phyloP scores from a whole-genome alignment of 139 green algal species.

The Monoraphidium neglectum region DNA sequence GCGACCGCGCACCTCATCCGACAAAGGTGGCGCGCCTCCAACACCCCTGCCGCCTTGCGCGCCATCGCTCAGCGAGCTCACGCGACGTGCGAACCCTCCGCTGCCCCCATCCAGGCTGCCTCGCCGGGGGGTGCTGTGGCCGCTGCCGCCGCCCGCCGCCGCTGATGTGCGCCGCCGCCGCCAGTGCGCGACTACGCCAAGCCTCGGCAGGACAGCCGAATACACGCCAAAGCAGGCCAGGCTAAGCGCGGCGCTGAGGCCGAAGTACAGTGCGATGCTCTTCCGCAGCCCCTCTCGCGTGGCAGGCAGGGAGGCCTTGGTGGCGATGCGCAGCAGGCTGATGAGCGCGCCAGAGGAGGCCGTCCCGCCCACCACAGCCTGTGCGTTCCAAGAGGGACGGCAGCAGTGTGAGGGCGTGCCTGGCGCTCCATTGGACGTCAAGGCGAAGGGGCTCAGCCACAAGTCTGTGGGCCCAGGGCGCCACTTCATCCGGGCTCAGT shows the following conservation, averaged over 20 bases:
- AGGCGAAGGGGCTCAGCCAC: no score
- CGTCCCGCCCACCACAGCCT: conserved; percentile 77
- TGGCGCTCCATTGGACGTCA: no score
- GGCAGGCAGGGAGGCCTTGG: conserved; percentile 64
- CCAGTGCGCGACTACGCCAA: conserved; percentile 31
- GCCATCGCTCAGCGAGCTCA: background rate
- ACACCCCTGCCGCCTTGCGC: background rate
- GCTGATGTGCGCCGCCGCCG: background rate
- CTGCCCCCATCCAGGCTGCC: background rate
- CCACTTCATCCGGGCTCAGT: no score
- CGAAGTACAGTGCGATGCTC: conserved; percentile 67
- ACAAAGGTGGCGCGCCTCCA: background rate
- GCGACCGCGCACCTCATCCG: background rate
- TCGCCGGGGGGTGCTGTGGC: background rate
- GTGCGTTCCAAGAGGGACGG: background rate
- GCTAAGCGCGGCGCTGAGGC: conserved; percentile 35
- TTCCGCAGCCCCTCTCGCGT: conserved; percentile 41
- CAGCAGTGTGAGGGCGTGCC: no score
- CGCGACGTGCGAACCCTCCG: background rate
- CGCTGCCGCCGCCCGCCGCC: background rate
- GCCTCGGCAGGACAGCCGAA: conserved; percentile 36
- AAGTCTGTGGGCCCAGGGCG: no score
- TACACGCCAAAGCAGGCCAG: conserved; percentile 52
- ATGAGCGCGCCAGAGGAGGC: conserved; percentile 69
- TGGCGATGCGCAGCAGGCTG: conserved; percentile 65